Percentiles rank a stretch among this genome's conserved stretches.
Evolutionary conservation across 768 basidiomycete genomes (phyloP).

Genomic region (Boletus reticulatus): DNA sequence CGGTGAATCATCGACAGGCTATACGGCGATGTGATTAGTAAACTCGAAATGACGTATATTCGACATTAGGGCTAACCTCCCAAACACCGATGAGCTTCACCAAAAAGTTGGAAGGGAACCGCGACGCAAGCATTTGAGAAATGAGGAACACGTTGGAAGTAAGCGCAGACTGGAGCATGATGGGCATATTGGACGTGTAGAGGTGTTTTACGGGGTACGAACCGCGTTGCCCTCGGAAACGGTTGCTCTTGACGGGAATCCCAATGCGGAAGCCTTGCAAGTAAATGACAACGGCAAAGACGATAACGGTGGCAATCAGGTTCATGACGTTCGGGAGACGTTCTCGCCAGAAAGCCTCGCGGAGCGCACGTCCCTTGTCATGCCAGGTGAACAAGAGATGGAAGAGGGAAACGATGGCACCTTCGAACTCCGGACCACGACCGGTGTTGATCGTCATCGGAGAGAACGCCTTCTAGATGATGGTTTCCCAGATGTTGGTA

Average conservation of each 20-base stretch:
- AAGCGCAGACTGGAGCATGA: slow-evolving; percentile 95
- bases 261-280: slow-evolving; percentile 98
- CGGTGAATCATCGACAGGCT: slow-evolving; percentile 93
- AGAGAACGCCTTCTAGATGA: slow-evolving; percentile 99
- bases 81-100: slow-evolving; percentile 93
- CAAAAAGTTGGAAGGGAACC: slow-evolving; percentile 90
- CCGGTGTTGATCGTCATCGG: slow-evolving; percentile 98
- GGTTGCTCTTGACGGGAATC: slow-evolving; percentile 96
- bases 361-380: slow-evolving; percentile 94
- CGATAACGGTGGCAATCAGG: slow-evolving; percentile 84
- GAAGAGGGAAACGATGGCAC: slow-evolving; percentile 94
- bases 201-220: slow-evolving; percentile 97
- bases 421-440: slow-evolving; percentile 97
- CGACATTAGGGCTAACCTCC: slow-evolving; percentile 65
- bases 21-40: slow-evolving; percentile 8
- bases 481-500: slow-evolving; percentile 99
- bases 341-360: slow-evolving; percentile 98
- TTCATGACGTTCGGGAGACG: slow-evolving; percentile 98
- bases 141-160: slow-evolving; percentile 95
- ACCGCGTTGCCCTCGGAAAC: slow-evolving; percentile 94
- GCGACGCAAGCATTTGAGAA: slow-evolving; percentile 88
- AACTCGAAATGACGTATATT: background rate
- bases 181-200: slow-evolving; percentile 99
- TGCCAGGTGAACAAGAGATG: slow-evolving; percentile 98
- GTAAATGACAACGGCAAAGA: slow-evolving; percentile 96